Evolutionary conservation across 2,329 filamentous ascomycete genomes (phyloP).

Genomic region (Didymella glomerata): DNA sequence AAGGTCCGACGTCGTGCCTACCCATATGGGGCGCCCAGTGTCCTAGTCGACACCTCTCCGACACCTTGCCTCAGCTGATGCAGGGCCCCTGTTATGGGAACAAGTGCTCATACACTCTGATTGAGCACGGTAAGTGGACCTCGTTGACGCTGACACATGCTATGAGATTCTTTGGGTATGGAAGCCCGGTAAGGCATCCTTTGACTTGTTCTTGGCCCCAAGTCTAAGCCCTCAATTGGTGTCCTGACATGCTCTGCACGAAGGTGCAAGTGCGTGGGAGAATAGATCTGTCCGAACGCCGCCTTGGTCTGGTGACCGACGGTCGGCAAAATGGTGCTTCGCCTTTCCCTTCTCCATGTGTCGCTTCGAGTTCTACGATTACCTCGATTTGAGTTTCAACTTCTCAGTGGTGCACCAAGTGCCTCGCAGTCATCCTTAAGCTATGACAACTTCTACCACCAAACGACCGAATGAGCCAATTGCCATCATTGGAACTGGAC

Average conservation of each 20-base stretch:
- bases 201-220: neutral
- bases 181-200: slow-evolving; percentile 1
- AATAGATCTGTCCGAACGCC: neutral
- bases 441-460: neutral
- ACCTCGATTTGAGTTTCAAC: too few species aligned
- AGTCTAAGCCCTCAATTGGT: neutral
- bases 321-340: neutral
- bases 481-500: slow-evolving; percentile 25
- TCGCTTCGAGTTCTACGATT: too few species aligned
- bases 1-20: neutral
- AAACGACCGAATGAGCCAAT: slow-evolving; percentile 20
- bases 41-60: neutral
- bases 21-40: neutral
- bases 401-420: neutral
- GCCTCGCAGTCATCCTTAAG: neutral
- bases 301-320: neutral
- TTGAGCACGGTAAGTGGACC: neutral
- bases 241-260: neutral
- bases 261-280: neutral
- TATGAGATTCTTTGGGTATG: neutral
- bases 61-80: slow-evolving; percentile 5
- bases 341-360: neutral
- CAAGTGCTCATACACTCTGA: too few species aligned
- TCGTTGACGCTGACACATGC: neutral
- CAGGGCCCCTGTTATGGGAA: neutral